Percentiles rank a stretch among this genome's conserved stretches.
Conservation (phyloP, 129 eudicot species). For the Dittrichia graveolens region DNA sequence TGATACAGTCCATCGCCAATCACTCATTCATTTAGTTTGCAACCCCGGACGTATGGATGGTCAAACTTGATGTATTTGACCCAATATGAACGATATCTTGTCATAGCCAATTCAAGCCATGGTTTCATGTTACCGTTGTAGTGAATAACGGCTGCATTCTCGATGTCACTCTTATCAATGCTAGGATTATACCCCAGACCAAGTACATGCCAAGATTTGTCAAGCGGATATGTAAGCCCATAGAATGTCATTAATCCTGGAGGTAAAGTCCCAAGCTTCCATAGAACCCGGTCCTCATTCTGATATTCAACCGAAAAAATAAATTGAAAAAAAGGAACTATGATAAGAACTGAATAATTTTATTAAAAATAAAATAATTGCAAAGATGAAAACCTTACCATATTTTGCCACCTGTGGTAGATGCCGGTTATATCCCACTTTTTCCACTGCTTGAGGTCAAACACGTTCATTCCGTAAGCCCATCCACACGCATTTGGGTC, state of each 20-base stretch:
- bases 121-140: conserved; percentile 98
- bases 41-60: conserved; percentile 70
- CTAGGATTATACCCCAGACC: conserved; percentile 94
- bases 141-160: conserved; percentile 90
- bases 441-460: conserved; percentile 97
- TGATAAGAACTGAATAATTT: background rate
- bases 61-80: conserved; percentile 83
- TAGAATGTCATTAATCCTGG: conserved; percentile 96
- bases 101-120: conserved; percentile 95
- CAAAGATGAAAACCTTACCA: conserved; percentile 47
- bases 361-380: background rate
- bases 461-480: conserved; percentile 99
- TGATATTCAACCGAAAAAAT: conserved; percentile 23
- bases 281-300: conserved; percentile 87
- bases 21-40: conserved; percentile 74
- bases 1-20: conserved; percentile 9
- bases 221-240: conserved; percentile 83
- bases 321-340: background rate
- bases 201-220: conserved; percentile 95
- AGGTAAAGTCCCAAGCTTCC: conserved; percentile 97
- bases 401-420: conserved; percentile 94
- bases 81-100: conserved; percentile 90
- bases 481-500: conserved; percentile 99
- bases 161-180: conserved; percentile 66
- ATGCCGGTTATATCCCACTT: conserved; percentile 97